Base-by-base conservation (phyloP, 2,329 filamentous ascomycete species). In the Clathrospora elynae region DNA sequence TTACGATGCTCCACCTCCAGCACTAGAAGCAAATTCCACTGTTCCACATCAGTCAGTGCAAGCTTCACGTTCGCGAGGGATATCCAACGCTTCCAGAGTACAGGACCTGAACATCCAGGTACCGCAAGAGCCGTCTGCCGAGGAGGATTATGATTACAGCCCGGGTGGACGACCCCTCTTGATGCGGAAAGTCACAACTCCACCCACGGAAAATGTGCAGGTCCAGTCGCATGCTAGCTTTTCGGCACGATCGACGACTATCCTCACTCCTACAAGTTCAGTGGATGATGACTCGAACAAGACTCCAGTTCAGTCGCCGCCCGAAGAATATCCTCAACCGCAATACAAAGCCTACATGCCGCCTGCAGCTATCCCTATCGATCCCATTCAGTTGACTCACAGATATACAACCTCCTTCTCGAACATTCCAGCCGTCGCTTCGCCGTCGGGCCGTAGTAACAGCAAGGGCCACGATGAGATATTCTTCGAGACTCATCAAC, bases 91-190 rank as follows among this genome's bases (percentile, higher is more conserved):
- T 3, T 52, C 49, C 1, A 42, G 38, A 8, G 54, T 38, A 32
- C 51, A 40, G 3, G 42, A 58, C 12, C 37, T 69, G 19, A 59
- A 44, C 16, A 33, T 61, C 10, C 36, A 59, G 16, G 44, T 62
- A 12, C 55, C 55, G 3, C 35, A 43, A 16, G 35, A 39, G 5
- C 22, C 42, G 2, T 22, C 38, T 8, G 25, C 42, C 2, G 45
- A 60, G 4, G 63, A 66, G 22, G 58, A 63, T 6, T 56, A 49
- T 20, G 65, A 71, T 25, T 81, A 80, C 46, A 81, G 78, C 47
- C 76, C 78, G 13, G 79, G 78, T 14, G 79, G 79, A 6, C 68
- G 79, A 20, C 78, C 79, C 7, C 71, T 77, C 8, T 47, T 77
- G 16, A 59, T 51, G 24, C 53, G 48, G 3, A 55, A 57, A 17